Evolutionary conservation across 2,329 filamentous ascomycete genomes (phyloP).

Genomic region (Sporothrix mexicana): DNA sequence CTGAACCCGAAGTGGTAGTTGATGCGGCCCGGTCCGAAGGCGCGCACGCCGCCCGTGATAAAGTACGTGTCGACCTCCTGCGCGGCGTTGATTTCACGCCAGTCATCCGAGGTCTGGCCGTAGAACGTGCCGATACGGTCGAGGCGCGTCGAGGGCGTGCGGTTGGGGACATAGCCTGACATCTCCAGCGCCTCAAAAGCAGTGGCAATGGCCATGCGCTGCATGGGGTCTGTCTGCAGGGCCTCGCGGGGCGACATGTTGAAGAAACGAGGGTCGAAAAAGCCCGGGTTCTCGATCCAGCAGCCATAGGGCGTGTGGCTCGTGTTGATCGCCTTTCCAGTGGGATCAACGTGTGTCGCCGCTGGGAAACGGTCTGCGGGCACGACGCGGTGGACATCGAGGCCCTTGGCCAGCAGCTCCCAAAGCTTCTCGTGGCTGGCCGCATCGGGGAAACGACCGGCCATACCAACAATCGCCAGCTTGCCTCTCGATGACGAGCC

Average conservation of each 20-base stretch:
- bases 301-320: conserved; percentile 78
- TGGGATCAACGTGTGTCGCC: conserved; percentile 71
- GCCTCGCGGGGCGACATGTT: conserved; percentile 82
- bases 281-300: conserved; percentile 74
- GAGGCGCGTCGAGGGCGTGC: conserved; percentile 71
- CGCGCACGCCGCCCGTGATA: conserved; percentile 53
- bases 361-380: conserved; percentile 76
- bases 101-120: conserved; percentile 77
- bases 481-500: conserved; percentile 63
- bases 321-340: conserved; percentile 76
- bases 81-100: conserved; percentile 74
- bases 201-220: conserved; percentile 75
- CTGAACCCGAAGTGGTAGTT: conserved; percentile 80
- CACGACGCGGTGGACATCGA: conserved; percentile 73
- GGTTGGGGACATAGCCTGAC: conserved; percentile 76
- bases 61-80: conserved; percentile 70
- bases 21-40: conserved; percentile 62
- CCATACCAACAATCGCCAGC: conserved; percentile 84
- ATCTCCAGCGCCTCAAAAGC: conserved; percentile 84
- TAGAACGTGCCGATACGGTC: conserved; percentile 74
- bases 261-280: conserved; percentile 85
- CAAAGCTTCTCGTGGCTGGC: conserved; percentile 74
- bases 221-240: conserved; percentile 80
- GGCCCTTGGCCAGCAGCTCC: conserved; percentile 74
- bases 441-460: conserved; percentile 76